Percentiles rank a stretch among this genome's conserved stretches.
These are phyloP conservation scores for Talaromyces adpressus DNA, from an alignment of 495 filamentous ascomycete genomes.

Conservation along the genomic window DNA sequence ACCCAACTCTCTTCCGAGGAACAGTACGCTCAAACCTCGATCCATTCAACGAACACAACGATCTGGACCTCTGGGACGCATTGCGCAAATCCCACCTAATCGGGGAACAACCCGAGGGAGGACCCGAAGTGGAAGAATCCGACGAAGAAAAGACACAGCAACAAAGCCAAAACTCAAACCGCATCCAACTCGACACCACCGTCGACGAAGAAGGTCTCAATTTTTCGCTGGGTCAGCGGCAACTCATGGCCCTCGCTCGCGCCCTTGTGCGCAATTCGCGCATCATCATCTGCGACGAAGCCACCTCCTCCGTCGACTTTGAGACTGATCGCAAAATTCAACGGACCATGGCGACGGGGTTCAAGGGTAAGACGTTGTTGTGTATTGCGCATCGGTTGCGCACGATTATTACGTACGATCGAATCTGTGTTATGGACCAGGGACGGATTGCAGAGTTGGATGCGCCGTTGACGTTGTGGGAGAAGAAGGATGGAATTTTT, in stretches of 20 bases:
- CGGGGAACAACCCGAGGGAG: constrained; percentile 29
- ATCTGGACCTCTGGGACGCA: constrained; percentile 82
- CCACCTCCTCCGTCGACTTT: constrained; percentile 87
- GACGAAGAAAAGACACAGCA: constrained; percentile 14
- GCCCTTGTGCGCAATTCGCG: constrained; percentile 78
- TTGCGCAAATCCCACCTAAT: constrained; percentile 77
- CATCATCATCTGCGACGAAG: constrained; percentile 96
- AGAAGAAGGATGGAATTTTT: constrained; percentile 65
- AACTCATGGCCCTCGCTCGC: constrained; percentile 89
- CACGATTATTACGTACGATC: constrained; percentile 90
- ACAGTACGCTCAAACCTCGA: constrained; percentile 89
- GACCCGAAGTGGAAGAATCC: constrained; percentile 15
- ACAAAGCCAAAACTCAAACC: constrained; percentile 17
- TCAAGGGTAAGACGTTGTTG: constrained; percentile 81
- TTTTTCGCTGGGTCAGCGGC: constrained; percentile 92
- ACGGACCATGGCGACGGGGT: constrained; percentile 76
- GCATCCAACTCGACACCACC: constrained; percentile 72
- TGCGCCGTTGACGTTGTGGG: constrained; percentile 63
- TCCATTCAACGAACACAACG: constrained; percentile 81
- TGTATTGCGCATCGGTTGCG: constrained; percentile 93
- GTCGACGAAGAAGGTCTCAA: constrained; percentile 96
- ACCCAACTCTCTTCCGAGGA: constrained; percentile 89
- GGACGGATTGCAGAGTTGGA: constrained; percentile 82
- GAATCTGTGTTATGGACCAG: constrained; percentile 92
- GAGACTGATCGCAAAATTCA: constrained; percentile 97